Percentiles rank a stretch among this genome's conserved stretches.
Conservation (phyloP, 805 yeast species). For the Candida nemodendra region DNA sequence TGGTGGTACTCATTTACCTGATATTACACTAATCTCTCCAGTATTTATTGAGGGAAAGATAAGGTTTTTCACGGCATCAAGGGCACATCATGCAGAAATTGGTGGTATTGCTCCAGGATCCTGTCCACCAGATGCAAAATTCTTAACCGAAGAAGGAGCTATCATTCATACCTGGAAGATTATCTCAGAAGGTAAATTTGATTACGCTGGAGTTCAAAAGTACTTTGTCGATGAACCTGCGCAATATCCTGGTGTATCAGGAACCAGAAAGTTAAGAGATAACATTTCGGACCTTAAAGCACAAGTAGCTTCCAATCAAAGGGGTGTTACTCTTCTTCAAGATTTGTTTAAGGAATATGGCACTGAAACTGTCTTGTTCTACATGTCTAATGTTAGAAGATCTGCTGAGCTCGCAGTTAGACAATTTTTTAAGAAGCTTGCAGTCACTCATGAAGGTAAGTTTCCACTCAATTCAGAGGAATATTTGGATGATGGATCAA, state of each 20-base stretch:
- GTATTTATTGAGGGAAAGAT: slow-evolving; percentile 44
- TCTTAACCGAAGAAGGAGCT: slow-evolving; percentile 54
- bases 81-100: slow-evolving; percentile 61
- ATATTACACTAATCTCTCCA: slow-evolving; percentile 55
- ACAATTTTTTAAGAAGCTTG: slow-evolving; percentile 31
- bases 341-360: slow-evolving; percentile 43
- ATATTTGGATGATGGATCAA: slow-evolving; percentile 54
- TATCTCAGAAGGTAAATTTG: slow-evolving; percentile 48
- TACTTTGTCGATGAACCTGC: slow-evolving; percentile 49
- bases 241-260: slow-evolving; percentile 48
- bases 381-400: slow-evolving; percentile 43
- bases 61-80: slow-evolving; percentile 51
- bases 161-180: slow-evolving; percentile 50
- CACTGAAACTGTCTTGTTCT: slow-evolving; percentile 39
- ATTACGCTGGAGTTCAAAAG: slow-evolving; percentile 46
- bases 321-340: slow-evolving; percentile 44
- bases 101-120: slow-evolving; percentile 58
- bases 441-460: slow-evolving; percentile 36
- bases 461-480: slow-evolving; percentile 45
- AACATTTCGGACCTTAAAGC: slow-evolving; percentile 49
- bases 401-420: slow-evolving; percentile 48
- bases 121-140: slow-evolving; percentile 54
- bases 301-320: slow-evolving; percentile 48
- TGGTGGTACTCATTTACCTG: slow-evolving; percentile 47
- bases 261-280: slow-evolving; percentile 51